phyloP scores from a whole-genome alignment of 805 yeast species.

The Starmerella ratchasimensis region DNA sequence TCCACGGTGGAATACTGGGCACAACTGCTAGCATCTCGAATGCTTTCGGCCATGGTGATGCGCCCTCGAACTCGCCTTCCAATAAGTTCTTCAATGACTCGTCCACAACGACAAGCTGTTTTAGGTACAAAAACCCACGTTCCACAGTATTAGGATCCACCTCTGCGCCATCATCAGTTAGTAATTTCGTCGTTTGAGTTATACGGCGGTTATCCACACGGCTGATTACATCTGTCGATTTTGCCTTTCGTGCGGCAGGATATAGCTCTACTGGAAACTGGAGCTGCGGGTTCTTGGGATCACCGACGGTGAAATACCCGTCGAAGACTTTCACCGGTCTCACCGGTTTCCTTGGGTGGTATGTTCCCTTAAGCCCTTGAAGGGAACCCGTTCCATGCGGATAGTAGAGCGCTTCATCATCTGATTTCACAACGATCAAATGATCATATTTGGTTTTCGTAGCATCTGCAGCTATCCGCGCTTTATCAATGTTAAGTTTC shows the following conservation, averaged over 20 bases:
- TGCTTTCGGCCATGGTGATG: slow-evolving; percentile 10
- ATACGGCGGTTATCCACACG: slow-evolving; percentile 4
- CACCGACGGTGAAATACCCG: slow-evolving; percentile 15
- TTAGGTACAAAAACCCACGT: slow-evolving; percentile 12
- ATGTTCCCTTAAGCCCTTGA: neutral
- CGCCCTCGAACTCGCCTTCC: slow-evolving; percentile 17
- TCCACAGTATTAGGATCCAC: slow-evolving; percentile 4
- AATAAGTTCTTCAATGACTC: slow-evolving; percentile 9
- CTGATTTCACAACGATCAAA: neutral
- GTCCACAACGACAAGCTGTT: slow-evolving; percentile 9
- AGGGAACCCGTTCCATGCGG: neutral
- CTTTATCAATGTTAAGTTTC: neutral
- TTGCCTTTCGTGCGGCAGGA: slow-evolving; percentile 9
- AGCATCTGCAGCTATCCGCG: too few relatives aligned
- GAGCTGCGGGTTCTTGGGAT: slow-evolving; percentile 10
- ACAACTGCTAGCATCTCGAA: slow-evolving; percentile 17
- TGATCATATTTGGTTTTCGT: too few relatives aligned
- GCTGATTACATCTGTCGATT: slow-evolving; percentile 1
- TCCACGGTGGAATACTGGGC: slow-evolving; percentile 15
- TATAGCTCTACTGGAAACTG: slow-evolving; percentile 4
- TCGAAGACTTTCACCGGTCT: slow-evolving; percentile 8
- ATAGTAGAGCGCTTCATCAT: neutral
- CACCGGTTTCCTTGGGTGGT: slow-evolving; percentile 1
- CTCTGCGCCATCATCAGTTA: slow-evolving; percentile 7
- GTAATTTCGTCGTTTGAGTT: slow-evolving; percentile 8